Evolutionary conservation across 495 filamentous ascomycete species (phyloP).

Genomic region (Aspergillus kassunensis): DNA sequence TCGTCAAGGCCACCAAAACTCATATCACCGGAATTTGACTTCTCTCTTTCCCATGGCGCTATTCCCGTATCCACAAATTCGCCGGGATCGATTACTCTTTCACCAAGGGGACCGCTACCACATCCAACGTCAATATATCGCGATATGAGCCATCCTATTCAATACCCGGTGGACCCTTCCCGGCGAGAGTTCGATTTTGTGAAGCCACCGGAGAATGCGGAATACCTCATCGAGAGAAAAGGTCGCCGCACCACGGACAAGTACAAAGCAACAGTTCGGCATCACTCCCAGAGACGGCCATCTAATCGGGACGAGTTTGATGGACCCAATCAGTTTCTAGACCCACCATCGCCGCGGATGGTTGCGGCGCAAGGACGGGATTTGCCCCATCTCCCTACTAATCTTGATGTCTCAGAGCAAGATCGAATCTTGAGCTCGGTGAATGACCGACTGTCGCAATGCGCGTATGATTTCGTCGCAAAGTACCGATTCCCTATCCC

Average conservation of each 20-base stretch:
- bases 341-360: conserved; percentile 59
- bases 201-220: conserved; percentile 32
- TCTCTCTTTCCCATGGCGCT: conserved; percentile 29
- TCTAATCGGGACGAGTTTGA: conserved; percentile 89
- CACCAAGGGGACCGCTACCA: conserved; percentile 31
- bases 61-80: conserved; percentile 25
- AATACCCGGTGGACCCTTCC: conserved; percentile 30
- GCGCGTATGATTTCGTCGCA: conserved; percentile 84
- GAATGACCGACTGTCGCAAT: conserved; percentile 79
- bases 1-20: conserved; percentile 18
- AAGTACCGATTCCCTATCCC: conserved; percentile 88
- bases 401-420: conserved; percentile 77
- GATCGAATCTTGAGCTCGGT: conserved; percentile 73
- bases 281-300: conserved; percentile 62
- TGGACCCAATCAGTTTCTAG: conserved; percentile 75
- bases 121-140: conserved; percentile 28
- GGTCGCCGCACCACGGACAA: conserved; percentile 38
- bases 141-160: conserved; percentile 35
- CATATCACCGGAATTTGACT: conserved; percentile 31
- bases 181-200: conserved; percentile 31
- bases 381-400: conserved; percentile 75
- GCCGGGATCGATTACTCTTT: conserved; percentile 36
- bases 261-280: conserved; percentile 46
- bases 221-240: conserved; percentile 41
- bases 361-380: conserved; percentile 72